A percentile compares a stretch with the other conserved stretches of the same genome.
Conservation (phyloP, 257 asterid species). For the Thymus mandschuricus region DNA sequence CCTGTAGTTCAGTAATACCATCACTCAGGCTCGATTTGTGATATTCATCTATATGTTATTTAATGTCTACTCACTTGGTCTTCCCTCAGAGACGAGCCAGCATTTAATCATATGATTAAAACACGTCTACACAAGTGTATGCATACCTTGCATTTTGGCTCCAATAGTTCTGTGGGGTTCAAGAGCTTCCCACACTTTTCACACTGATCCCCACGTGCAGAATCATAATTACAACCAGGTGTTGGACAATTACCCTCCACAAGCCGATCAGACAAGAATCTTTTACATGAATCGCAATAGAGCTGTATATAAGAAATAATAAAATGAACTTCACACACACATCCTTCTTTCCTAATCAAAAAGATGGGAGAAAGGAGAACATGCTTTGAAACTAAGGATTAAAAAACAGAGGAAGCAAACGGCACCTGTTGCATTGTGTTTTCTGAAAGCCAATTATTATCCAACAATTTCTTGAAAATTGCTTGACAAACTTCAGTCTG, state of each 20-base stretch:
- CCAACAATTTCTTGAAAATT: slow-evolving; percentile 72
- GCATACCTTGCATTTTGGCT: slow-evolving; percentile 91
- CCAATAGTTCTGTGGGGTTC: slow-evolving; percentile 80
- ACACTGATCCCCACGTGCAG: slow-evolving; percentile 98
- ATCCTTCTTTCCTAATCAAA: neutral
- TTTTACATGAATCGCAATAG: slow-evolving; percentile 69
- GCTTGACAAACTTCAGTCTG: slow-evolving; percentile 90
- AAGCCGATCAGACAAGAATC: slow-evolving; percentile 87
- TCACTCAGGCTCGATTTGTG: slow-evolving; percentile 9
- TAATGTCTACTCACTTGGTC: neutral
- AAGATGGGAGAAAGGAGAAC: slow-evolving; percentile 10
- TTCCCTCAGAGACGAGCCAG: slow-evolving; percentile 13
- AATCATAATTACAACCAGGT: slow-evolving; percentile 75
- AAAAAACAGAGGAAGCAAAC: neutral
- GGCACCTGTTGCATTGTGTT: slow-evolving; percentile 83
- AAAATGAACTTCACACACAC: slow-evolving; percentile 9
- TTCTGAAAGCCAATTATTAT: slow-evolving; percentile 77
- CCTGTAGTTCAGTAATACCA: slow-evolving; percentile 48
- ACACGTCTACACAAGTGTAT: slow-evolving; percentile 14
- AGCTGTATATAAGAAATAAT: slow-evolving; percentile 51
- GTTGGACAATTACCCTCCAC: slow-evolving; percentile 91
- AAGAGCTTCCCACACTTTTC: slow-evolving; percentile 86
- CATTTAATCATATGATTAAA: neutral
- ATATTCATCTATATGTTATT: slow-evolving; percentile 19
- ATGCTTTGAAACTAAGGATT: neutral